Percentiles rank a stretch among this genome's conserved stretches.
phyloP scores from a whole-genome alignment of 2,329 filamentous ascomycete genomes.

The Curvularia sp. region DNA sequence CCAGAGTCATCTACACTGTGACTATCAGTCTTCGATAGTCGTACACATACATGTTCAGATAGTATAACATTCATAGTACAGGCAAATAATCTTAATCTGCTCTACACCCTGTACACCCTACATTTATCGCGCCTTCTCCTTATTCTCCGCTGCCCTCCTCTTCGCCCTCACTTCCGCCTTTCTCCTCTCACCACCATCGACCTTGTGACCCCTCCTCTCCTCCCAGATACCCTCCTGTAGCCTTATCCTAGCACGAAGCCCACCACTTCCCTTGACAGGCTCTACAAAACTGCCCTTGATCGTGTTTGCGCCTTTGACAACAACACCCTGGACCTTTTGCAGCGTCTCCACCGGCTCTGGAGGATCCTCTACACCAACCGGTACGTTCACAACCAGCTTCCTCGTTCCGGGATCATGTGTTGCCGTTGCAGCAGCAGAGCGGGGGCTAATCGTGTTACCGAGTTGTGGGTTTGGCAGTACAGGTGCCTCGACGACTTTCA shows the following conservation, averaged over 20 bases:
- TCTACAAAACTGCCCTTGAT: slow-evolving; percentile 79
- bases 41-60: background rate
- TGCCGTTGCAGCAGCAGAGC: slow-evolving; percentile 54
- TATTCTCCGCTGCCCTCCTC: slow-evolving; percentile 79
- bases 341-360: slow-evolving; percentile 56
- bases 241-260: slow-evolving; percentile 69
- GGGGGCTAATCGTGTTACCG: slow-evolving; percentile 33
- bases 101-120: background rate
- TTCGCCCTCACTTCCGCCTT: slow-evolving; percentile 86
- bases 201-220: slow-evolving; percentile 82
- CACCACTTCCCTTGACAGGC: slow-evolving; percentile 67
- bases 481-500: slow-evolving; percentile 65
- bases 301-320: slow-evolving; percentile 69
- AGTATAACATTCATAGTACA: slow-evolving; percentile 10
- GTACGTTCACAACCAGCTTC: slow-evolving; percentile 67
- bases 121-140: slow-evolving; percentile 62
- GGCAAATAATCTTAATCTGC: background rate
- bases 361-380: slow-evolving; percentile 49
- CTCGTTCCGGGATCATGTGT: slow-evolving; percentile 62
- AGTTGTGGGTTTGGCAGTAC: slow-evolving; percentile 39
- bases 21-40: background rate
- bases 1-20: background rate
- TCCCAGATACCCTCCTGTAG: slow-evolving; percentile 94
- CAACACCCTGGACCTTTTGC: slow-evolving; percentile 68
- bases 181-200: slow-evolving; percentile 94